These are phyloP conservation scores for Moesziomyces sp. DNA, from an alignment of 1,284 basidiomycete genomes.

Conservation along the genomic window DNA sequence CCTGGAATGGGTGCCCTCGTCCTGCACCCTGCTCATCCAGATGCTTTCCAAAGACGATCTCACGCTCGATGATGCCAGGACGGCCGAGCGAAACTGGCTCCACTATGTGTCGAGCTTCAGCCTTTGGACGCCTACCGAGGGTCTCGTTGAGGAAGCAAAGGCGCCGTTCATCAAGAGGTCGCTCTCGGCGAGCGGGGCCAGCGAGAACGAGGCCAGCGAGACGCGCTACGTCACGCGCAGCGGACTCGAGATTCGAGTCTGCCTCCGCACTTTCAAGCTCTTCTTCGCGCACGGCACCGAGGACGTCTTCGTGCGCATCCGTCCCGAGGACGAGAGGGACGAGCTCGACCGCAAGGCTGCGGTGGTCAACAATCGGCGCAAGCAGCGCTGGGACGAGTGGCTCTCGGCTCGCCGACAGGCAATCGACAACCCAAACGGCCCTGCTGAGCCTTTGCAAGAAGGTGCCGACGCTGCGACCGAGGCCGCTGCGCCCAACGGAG, in stretches of 20 bases:
- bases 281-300: constrained; percentile 69
- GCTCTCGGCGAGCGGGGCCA: constrained; percentile 33
- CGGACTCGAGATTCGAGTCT: constrained; percentile 72
- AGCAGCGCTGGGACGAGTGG: constrained; percentile 53
- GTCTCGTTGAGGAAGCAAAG: constrained; percentile 55
- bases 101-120: constrained; percentile 87
- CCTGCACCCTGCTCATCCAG: constrained; percentile 82
- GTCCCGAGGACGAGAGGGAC: constrained; percentile 28
- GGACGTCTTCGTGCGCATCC: constrained; percentile 66
- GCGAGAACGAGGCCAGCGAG: constrained; percentile 35
- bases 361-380: constrained; percentile 25
- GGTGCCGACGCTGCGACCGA: constrained; percentile 6
- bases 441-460: constrained; percentile 8
- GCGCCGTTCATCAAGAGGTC: constrained; percentile 63
- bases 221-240: constrained; percentile 67
- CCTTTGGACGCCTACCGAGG: constrained; percentile 66
- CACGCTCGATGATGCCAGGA: constrained; percentile 85
- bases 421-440: constrained; percentile 38
- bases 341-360: constrained; percentile 35
- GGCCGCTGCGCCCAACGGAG: constrained; percentile 18
- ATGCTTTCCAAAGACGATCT: constrained; percentile 89
- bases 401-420: constrained; percentile 48
- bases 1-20: constrained; percentile 81
- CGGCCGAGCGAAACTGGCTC: constrained; percentile 84
- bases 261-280: constrained; percentile 69